Evolutionary conservation across 139 green algal genomes (phyloP), one percentile per base, ranked within the genome.

Genomic region (Asterochloris sp.): DNA sequence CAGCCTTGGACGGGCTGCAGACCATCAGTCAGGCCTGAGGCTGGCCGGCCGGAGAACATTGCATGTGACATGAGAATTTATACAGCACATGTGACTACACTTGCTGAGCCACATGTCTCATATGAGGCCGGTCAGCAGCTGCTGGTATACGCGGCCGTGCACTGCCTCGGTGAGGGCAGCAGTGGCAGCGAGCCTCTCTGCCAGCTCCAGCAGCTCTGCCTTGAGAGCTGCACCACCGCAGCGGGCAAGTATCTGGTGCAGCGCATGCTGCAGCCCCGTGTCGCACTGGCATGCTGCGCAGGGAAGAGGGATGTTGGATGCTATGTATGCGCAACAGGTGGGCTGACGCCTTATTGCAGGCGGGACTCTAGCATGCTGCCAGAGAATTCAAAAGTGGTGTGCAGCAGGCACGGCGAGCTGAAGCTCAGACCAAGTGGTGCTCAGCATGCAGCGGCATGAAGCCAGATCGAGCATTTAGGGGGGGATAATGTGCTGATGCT

Each of bases 91-190:
- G 38, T 54, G 38, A 54, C 38, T 6, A 54, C 38, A 2, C 38
- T 54, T 54, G 38, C 38, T 54, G 38, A 54, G 38, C 38, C 38
- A 54, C 38, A 54, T 10, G 38, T 54, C 74, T 78, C 74, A 83
- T 0, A 83, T 14, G 69, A 83, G n/a, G 54, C 78, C 80, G 27
- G 80, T 28, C 69, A 71, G 26, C 77, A 87, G 29, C 60, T 17
- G 21, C 11, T 73, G 71, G 75, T 89, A 90, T 64, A 84, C 23
- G 60, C 75, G 47, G 12, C 80, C 85, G 12, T 90, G 87, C 28
- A 93, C 89, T 12, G 88, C 88, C 79, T 94, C 90, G 21, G 47
- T 83, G 13, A 94, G 82, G 0, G 85, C 88, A 15, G 83, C 87
- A 21, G 90, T 60, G 13, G 47, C 23, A 61, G 69, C 73, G 69